Evolutionary conservation across 2,329 filamentous ascomycete genomes (phyloP).

Genomic region (Colletotrichum chrysophilum): DNA sequence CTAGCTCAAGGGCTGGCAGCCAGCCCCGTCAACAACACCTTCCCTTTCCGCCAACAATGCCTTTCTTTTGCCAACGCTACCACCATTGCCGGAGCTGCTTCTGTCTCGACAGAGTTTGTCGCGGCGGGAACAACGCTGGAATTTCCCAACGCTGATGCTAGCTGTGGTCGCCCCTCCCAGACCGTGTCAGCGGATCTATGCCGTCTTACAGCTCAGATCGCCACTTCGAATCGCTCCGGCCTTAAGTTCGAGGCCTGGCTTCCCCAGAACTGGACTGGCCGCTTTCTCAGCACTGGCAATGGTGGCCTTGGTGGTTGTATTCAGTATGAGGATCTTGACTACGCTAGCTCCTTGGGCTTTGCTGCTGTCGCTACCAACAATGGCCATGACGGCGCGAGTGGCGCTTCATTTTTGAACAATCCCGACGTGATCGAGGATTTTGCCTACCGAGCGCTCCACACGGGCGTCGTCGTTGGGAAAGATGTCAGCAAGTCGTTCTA

Average conservation of each 20-base stretch:
- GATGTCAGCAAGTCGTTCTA: conserved; percentile 55
- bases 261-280: conserved; percentile 47
- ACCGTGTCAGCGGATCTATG: conserved; percentile 29
- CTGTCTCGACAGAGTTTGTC: conserved; percentile 18
- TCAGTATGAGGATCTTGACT: conserved; percentile 47
- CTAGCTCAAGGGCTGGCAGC: neutral
- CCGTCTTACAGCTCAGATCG: conserved; percentile 31
- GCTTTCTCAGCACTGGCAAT: conserved; percentile 53
- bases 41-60: conserved; percentile 15
- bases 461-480: conserved; percentile 47
- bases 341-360: conserved; percentile 47
- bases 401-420: conserved; percentile 36
- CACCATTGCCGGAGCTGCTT: conserved; percentile 31
- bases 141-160: conserved; percentile 38
- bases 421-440: conserved; percentile 42
- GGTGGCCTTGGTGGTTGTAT: conserved; percentile 53
- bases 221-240: conserved; percentile 45
- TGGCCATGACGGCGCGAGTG: conserved; percentile 49
- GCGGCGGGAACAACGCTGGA: conserved; percentile 35
- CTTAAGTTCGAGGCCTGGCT: conserved; percentile 53
- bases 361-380: conserved; percentile 53
- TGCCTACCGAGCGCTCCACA: conserved; percentile 29
- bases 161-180: conserved; percentile 35
- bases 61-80: conserved; percentile 31
- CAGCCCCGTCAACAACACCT: neutral